phyloP scores from a whole-genome alignment of 805 yeast genomes.

The Lachancea lanzarotensis region DNA sequence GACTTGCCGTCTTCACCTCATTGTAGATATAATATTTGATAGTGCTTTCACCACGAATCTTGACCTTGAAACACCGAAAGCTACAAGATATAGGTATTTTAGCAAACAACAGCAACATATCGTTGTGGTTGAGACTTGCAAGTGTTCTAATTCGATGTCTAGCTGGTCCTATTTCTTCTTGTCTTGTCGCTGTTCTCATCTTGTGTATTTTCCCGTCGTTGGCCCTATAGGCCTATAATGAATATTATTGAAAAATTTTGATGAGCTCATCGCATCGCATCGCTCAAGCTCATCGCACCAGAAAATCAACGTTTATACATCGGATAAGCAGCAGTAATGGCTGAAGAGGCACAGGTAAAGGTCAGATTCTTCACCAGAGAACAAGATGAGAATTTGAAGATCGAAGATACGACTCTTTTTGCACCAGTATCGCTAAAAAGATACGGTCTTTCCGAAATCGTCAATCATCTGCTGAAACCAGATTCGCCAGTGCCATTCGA shows the following conservation, averaged over 20 bases:
- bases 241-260: constrained; percentile 7
- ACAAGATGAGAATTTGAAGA: constrained; percentile 62
- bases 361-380: constrained; percentile 84
- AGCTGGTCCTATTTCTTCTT: too few species aligned
- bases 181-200: not conserved
- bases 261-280: constrained; percentile 8
- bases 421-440: constrained; percentile 85
- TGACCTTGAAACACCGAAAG: too few species aligned
- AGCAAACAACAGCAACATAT: too few species aligned
- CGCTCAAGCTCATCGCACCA: constrained; percentile 7
- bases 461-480: constrained; percentile 68
- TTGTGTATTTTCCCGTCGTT: not conserved
- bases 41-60: too few species aligned
- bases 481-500: constrained; percentile 83
- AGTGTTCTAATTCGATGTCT: too few species aligned
- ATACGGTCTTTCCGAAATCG: constrained; percentile 90
- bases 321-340: constrained; percentile 12
- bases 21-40: too few species aligned
- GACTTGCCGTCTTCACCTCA: too few species aligned
- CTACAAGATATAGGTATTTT: too few species aligned
- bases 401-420: constrained; percentile 72
- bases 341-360: constrained; percentile 60
- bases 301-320: not conserved
- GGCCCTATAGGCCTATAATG: too few species aligned
- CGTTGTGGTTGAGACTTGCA: too few species aligned